phyloP scores from a whole-genome alignment of 129 eudicot genomes.

The Cynara cardunculus region DNA sequence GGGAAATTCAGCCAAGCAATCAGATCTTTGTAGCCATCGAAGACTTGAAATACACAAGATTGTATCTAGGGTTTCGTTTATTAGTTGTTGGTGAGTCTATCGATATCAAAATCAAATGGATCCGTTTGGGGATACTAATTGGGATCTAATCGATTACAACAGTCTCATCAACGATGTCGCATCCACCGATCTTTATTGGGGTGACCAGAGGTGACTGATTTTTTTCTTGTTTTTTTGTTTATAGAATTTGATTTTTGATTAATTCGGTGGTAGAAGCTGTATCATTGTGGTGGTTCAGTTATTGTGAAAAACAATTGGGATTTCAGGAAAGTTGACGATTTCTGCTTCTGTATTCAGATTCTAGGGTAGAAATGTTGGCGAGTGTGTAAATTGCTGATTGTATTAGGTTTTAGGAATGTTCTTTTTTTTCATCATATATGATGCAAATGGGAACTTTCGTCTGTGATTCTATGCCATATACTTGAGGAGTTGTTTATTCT shows the following conservation, averaged over 20 bases:
- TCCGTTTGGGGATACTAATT: slow-evolving; percentile 40
- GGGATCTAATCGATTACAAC: slow-evolving; percentile 57
- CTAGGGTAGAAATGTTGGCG: slow-evolving; percentile 18
- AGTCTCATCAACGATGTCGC: slow-evolving; percentile 45
- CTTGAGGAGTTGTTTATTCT: neutral
- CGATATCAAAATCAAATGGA: slow-evolving; percentile 31
- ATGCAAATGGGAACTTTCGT: neutral
- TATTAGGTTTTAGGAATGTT: neutral
- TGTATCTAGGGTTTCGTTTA: slow-evolving; percentile 31
- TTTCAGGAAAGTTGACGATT: neutral
- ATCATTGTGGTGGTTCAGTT: neutral
- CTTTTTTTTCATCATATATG: neutral
- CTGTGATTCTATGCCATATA: neutral
- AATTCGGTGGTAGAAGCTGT: neutral
- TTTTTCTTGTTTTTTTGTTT: neutral
- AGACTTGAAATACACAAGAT: neutral
- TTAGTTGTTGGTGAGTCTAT: neutral
- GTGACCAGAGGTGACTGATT: slow-evolving; percentile 33
- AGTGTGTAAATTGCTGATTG: neutral
- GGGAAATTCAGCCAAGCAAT: slow-evolving; percentile 4
- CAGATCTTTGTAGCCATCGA: slow-evolving; percentile 14
- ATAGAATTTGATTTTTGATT: neutral
- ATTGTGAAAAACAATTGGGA: neutral
- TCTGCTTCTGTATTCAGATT: neutral
- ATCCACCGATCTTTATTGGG: slow-evolving; percentile 53